These are phyloP conservation scores for Colletotrichum sp. DNA, from an alignment of 2,329 filamentous ascomycete genomes.

Conservation along the genomic window DNA sequence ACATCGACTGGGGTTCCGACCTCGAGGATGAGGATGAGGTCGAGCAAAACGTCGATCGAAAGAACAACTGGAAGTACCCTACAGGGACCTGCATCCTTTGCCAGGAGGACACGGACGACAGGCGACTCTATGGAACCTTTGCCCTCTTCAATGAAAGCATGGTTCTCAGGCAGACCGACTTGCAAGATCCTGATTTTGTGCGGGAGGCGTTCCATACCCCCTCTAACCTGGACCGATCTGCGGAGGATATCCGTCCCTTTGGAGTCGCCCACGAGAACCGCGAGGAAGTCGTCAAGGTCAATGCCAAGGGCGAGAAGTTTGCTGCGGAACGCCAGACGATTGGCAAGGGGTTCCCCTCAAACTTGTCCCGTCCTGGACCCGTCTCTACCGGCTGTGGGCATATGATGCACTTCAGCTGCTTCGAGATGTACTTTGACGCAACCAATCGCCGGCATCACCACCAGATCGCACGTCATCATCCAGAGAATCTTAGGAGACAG, in stretches of 20 bases:
- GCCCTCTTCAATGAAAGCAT: slow-evolving; percentile 85
- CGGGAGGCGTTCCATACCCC: slow-evolving; percentile 83
- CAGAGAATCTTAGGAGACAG: slow-evolving; percentile 77
- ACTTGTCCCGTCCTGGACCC: slow-evolving; percentile 71
- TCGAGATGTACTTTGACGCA: slow-evolving; percentile 87
- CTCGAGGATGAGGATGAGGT: slow-evolving; percentile 79
- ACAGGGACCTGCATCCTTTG: slow-evolving; percentile 93
- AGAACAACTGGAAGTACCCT: slow-evolving; percentile 88
- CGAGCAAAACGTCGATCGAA: slow-evolving; percentile 68
- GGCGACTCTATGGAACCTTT: slow-evolving; percentile 89
- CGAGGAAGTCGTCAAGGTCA: slow-evolving; percentile 76
- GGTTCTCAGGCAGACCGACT: slow-evolving; percentile 85
- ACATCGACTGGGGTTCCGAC: slow-evolving; percentile 83
- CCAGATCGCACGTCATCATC: slow-evolving; percentile 94
- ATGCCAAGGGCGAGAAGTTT: slow-evolving; percentile 73
- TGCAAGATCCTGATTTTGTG: slow-evolving; percentile 82
- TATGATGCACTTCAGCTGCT: slow-evolving; percentile 98
- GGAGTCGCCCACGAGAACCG: slow-evolving; percentile 90
- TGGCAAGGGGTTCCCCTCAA: slow-evolving; percentile 84
- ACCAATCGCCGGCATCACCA: slow-evolving; percentile 84
- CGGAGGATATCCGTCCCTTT: slow-evolving; percentile 84
- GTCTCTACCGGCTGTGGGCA: slow-evolving; percentile 93
- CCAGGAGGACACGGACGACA: slow-evolving; percentile 93
- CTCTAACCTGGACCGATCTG: slow-evolving; percentile 81
- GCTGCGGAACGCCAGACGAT: slow-evolving; percentile 79